Conservation (phyloP, 2,329 filamentous ascomycete genomes). For the Xylariaceae sp. region DNA sequence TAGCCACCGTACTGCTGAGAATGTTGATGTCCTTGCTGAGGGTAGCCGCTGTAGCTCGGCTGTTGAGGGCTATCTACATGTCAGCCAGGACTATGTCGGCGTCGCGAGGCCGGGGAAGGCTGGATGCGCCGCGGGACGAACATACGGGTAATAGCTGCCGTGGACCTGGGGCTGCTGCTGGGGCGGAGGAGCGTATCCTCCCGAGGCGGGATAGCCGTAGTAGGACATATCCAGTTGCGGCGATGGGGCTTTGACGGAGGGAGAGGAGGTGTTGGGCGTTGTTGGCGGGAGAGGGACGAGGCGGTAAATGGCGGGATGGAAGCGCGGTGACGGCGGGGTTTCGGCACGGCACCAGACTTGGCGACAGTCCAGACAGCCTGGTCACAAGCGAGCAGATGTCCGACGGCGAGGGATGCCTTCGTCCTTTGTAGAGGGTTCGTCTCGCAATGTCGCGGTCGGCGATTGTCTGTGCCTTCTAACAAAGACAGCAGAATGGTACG, state of each 20-base stretch:
- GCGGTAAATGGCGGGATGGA: not conserved
- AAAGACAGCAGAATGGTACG: too few relatives aligned
- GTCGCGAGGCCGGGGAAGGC: slow-evolving; percentile 29
- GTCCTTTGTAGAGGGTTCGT: not conserved
- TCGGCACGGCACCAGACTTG: not conserved
- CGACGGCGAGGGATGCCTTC: not conserved
- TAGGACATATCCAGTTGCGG: slow-evolving; percentile 28
- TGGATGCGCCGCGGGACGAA: slow-evolving; percentile 9
- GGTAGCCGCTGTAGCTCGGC: slow-evolving; percentile 50
- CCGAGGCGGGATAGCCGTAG: slow-evolving; percentile 29
- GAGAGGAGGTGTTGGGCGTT: not conserved
- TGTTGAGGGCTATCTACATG: slow-evolving; percentile 32
- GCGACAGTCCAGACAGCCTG: not conserved
- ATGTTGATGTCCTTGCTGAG: slow-evolving; percentile 22
- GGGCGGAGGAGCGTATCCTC: slow-evolving; percentile 34
- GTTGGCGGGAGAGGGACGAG: slow-evolving; percentile 1
- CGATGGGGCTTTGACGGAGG: slow-evolving; percentile 6
- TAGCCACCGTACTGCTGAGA: slow-evolving; percentile 44
- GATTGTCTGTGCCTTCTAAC: too few relatives aligned
- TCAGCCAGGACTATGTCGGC: too few relatives aligned
- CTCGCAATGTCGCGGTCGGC: too few relatives aligned
- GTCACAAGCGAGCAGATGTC: not conserved
- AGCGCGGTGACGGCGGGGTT: not conserved
- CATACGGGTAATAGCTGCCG: slow-evolving; percentile 32
- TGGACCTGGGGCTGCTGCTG: slow-evolving; percentile 29